Base-by-base conservation (phyloP, 2,329 filamentous ascomycete species). In the Dothideomycetes sp. region DNA sequence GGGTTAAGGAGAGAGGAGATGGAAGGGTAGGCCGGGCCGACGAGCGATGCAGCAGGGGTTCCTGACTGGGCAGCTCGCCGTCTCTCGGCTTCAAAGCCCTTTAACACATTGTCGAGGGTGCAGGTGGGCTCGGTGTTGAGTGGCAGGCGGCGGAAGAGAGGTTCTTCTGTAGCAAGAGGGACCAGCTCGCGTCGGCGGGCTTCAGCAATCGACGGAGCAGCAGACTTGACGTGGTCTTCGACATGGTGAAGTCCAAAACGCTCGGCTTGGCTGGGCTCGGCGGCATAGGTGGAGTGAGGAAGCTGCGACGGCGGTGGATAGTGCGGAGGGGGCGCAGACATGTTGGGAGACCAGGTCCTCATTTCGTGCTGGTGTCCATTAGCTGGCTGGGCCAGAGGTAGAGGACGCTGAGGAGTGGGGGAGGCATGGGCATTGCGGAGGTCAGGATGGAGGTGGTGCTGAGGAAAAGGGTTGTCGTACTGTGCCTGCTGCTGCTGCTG, bases 1-100 rank as follows among this genome's bases (percentile, higher is more conserved):
- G 84, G 82, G 53, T 89, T 84, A 30, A 89, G 72, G 4, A 94
- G 70, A 1, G 81, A 83, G 0, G 79, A 80, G 41, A 93, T 82
- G 42, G 80, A 84, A 2, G 86, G 86, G 53, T 93, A 88, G 11
- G 75, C 69, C 1, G 86, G 85, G 0, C 84, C 85, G 5, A 84
- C 71, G 7, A 89, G 72, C 33, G 81, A 75, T 31, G 77, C 69
- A 7, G 70, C 61, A 0, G 80, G 65, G 1, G 77, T 69, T 4
- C 84, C 83, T 44, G 83, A 72, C 1, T 72, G 73, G 2, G 78
- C 73, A 35, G 77, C 77, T 50, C 80, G 73, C 24, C 72, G 72
- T 4, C 81, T 75, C 50, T 84, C 77, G 18, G 74, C 69, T 19
- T 91, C 70, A 52, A 91, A 93, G 54, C 88, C 80, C 17, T 89